Evolutionary conservation across 495 filamentous ascomycete genomes (phyloP).

Genomic region (Hypoxylon intermedium): DNA sequence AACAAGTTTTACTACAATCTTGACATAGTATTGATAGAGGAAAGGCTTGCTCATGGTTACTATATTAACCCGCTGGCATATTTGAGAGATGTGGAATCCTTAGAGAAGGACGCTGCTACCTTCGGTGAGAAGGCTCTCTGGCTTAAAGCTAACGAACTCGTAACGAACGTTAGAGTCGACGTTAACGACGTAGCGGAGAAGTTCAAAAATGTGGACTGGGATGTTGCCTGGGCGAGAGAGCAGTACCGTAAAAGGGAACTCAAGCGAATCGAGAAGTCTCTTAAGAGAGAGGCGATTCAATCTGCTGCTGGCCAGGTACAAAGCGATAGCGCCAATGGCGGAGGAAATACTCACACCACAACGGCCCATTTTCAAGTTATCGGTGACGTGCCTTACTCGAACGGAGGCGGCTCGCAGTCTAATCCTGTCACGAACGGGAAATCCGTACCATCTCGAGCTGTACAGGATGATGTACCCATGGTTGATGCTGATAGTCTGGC

Average conservation of each 20-base stretch:
- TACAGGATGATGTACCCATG: slow-evolving; percentile 66
- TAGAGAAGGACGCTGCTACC: slow-evolving; percentile 82
- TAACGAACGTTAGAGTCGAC: slow-evolving; percentile 91
- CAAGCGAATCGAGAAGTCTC: slow-evolving; percentile 65
- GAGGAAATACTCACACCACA: slow-evolving; percentile 55
- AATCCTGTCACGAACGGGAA: slow-evolving; percentile 71
- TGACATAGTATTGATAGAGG: slow-evolving; percentile 91
- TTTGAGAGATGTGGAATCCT: slow-evolving; percentile 77
- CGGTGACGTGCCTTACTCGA: slow-evolving; percentile 57
- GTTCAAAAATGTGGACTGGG: slow-evolving; percentile 55
- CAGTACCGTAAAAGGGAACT: slow-evolving; percentile 66
- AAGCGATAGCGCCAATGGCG: slow-evolving; percentile 42
- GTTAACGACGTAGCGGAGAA: slow-evolving; percentile 71
- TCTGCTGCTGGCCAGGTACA: slow-evolving; percentile 47
- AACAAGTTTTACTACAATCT: slow-evolving; percentile 93
- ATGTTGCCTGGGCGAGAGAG: slow-evolving; percentile 74
- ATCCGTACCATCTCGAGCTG: slow-evolving; percentile 60
- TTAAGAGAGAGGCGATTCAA: slow-evolving; percentile 60
- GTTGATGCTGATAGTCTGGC: slow-evolving; percentile 62
- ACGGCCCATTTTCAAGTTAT: slow-evolving; percentile 55
- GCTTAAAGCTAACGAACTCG: slow-evolving; percentile 86
- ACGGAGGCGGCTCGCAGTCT: slow-evolving; percentile 59
- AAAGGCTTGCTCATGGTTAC: slow-evolving; percentile 90
- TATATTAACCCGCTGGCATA: slow-evolving; percentile 91
- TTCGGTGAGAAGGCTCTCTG: slow-evolving; percentile 77